Base-by-base conservation (phyloP, 257 asterid genomes). In the Rehmannia glutinosa region DNA sequence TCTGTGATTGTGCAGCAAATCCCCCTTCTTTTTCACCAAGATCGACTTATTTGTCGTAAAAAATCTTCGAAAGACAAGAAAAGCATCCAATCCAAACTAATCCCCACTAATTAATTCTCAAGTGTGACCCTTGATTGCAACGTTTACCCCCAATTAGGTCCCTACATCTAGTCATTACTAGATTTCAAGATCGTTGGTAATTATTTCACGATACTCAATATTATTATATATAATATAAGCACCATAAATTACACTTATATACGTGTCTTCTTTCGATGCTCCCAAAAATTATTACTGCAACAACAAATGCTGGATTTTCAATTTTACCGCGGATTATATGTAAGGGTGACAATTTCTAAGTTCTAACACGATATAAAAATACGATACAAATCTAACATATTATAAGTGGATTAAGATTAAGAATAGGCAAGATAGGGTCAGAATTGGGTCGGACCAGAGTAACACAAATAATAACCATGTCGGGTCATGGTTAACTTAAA, bases 81-180 rank as follows among this genome's bases (percentile, higher is more conserved):
- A 84, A 68, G 76, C 76, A 77, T 75, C 85, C 77, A 72, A 85
- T 80, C 82, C 69, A 72, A 83, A 67, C 76, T 77, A 79, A 78
- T 50, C 59, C 46, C 27, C 46, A 21, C 32, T 54, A 35, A 53
- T 69, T 32, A 59, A 51, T 51, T 71, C 55, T 33, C 28, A 46
- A 24, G 53, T 61, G 61, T 63, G 69, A 51, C 71, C 70, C 72
- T 54, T 50, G 39, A 17, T 43, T 55, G 36, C 59, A 16, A 70
- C 63, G 64, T 77, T 21, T 64, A 66, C 16, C 57, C 63, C 10
- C 61, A 61, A n/a, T n/a, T 47, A 56, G 49, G 76, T 68, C 83
- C 82, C 88, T 66, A 77, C 78, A 56, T 58, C 42, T 55, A 7
- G 10, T 25, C 32, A 60, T 66, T 52, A 33, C 64, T 25, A 24